Base-by-base conservation (phyloP, 2,329 filamentous ascomycete species). In the Blastomyces parvus region DNA sequence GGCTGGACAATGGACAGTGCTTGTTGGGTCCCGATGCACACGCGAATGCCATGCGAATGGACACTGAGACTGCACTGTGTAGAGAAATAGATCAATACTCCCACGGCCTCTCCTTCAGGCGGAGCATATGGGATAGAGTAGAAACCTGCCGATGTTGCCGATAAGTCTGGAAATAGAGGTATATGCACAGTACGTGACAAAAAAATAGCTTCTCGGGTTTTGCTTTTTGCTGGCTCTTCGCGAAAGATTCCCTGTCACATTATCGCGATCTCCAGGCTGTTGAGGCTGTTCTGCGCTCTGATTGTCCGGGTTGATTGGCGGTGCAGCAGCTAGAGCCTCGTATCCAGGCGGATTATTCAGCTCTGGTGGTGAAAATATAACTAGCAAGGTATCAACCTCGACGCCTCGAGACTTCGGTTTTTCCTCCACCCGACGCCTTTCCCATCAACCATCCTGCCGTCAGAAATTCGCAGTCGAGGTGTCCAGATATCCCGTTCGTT, bases 331-430 rank as follows among this genome's bases (percentile, higher is more conserved):
- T 42, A 17, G 38, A 42, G 11, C 14, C 30, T 59, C 57, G 57
- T 59, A 59, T 59, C 38, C 38, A 30, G 6, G 14, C 22, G 36
- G 30, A 59, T 59, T 59, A 59, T 48, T 59, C 57, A 59, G 38
- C 57, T 17, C 5, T n/a, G 22, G 22, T 27, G 4, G 25, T 17
- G 40, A 38, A 36, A 14, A 13, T 40, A 33, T 59, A 30, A 30
- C 27, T 30, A 30, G 27, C 27, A 2, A 4, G 27, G 2, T 30
- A 46, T 59, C 57, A 59, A 48, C 27, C 42, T 59, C 27, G 42
- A 48, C 42, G 40, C 42, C 40, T 33, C 33, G 3, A 13, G n/a
- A 25, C 14, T 27, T 36, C 19, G 7, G 17, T 5, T 48, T 42
- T 59, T 42, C 14, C 56, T 25, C 2, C 38, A 13, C 19, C 9